Conservation (phyloP, 148 eudicot genomes). For the Persicaria tinctoria region DNA sequence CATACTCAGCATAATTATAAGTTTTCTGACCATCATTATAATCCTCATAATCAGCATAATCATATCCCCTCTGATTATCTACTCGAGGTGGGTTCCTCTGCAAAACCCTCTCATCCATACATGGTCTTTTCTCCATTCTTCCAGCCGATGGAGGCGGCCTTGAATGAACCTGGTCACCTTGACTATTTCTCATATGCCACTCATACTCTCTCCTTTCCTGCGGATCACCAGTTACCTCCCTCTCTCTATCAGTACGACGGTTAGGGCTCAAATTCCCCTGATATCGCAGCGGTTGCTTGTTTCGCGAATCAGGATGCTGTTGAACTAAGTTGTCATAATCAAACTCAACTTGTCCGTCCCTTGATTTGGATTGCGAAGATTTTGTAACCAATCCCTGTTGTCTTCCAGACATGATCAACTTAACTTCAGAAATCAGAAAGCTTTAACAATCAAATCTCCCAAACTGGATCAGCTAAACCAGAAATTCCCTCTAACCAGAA, state of each 20-base stretch:
- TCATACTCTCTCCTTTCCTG: slow-evolving; percentile 16
- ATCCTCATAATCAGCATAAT: background rate
- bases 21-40: background rate
- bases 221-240: background rate
- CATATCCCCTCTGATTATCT: background rate
- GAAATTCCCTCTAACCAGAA: background rate
- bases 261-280: slow-evolving; percentile 7
- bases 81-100: slow-evolving; percentile 3
- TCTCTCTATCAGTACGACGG: slow-evolving; percentile 2
- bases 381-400: slow-evolving; percentile 6
- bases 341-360: slow-evolving; percentile 9
- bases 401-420: slow-evolving; percentile 5
- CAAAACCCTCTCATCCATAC: slow-evolving; percentile 8
- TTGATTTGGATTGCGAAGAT: background rate
- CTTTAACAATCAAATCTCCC: background rate
- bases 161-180: slow-evolving; percentile 12
- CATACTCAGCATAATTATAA: slow-evolving; percentile 15
- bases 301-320: background rate
- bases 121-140: slow-evolving; percentile 1
- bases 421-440: background rate
- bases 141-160: slow-evolving; percentile 8
- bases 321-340: background rate
- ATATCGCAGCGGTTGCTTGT: slow-evolving; percentile 3
- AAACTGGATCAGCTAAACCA: slow-evolving; percentile 9
- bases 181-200: slow-evolving; percentile 3